Conservation (phyloP, 495 filamentous ascomycete species). For the Xylaria sp. region DNA sequence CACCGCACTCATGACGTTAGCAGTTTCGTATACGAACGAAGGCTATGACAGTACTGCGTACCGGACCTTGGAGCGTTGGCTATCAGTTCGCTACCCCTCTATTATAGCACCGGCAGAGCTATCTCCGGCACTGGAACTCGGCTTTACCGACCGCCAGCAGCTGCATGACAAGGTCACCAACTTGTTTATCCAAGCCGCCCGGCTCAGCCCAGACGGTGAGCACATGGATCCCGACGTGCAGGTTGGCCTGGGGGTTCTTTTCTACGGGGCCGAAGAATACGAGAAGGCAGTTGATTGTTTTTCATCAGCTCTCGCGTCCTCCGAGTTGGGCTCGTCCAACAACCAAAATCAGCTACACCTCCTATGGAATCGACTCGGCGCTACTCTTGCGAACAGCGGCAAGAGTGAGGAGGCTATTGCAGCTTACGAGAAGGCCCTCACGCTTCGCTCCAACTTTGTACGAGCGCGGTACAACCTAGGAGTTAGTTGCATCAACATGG, state of each 20-base stretch:
- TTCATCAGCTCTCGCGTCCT: conserved; percentile 81
- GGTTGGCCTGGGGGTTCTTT: conserved; percentile 94
- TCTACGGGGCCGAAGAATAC: conserved; percentile 97
- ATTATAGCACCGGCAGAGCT: conserved; percentile 73
- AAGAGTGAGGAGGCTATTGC: conserved; percentile 94
- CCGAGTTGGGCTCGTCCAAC: conserved; percentile 79
- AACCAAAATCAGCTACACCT: conserved; percentile 81
- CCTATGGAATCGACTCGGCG: conserved; percentile 97
- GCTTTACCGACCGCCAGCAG: conserved; percentile 89
- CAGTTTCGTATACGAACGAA: conserved; percentile 99
- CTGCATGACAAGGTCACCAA: conserved; percentile 90
- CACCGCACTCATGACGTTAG: conserved; percentile 89
- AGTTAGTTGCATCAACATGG: conserved; percentile 96
- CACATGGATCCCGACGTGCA: conserved; percentile 98
- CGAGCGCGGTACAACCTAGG: conserved; percentile 96
- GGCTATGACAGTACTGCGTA: conserved; percentile 97
- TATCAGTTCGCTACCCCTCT: conserved; percentile 87
- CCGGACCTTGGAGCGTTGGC: conserved; percentile 95
- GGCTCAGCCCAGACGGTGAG: conserved; percentile 81
- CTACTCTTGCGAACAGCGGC: conserved; percentile 93
- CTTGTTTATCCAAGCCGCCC: conserved; percentile 90
- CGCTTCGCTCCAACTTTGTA: conserved; percentile 92
- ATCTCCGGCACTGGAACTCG: conserved; percentile 73
- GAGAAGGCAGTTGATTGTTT: conserved; percentile 99
- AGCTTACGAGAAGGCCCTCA: conserved; percentile 91